Evolutionary conservation across 768 basidiomycete genomes (phyloP).

Genomic region (Phallus indusiatus): DNA sequence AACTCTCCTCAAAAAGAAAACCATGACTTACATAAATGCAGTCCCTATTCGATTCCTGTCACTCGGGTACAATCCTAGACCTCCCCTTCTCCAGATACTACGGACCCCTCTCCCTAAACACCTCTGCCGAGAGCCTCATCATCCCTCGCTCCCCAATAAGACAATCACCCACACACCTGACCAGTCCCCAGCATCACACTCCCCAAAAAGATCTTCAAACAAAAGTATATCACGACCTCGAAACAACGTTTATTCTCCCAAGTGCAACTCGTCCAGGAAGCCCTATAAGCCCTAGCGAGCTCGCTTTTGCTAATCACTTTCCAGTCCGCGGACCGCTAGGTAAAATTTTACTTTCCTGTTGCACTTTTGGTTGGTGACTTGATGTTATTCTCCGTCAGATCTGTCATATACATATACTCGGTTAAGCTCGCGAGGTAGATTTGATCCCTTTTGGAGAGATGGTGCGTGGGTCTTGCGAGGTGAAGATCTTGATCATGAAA

Average conservation of each 20-base stretch:
- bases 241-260: not conserved
- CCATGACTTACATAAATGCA: not conserved
- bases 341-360: not conserved
- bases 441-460: slow-evolving; percentile 3
- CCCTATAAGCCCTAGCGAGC: not conserved
- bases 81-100: slow-evolving; percentile 4
- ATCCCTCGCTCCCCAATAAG: not conserved
- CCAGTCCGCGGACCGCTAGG: slow-evolving; percentile 1
- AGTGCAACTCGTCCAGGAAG: not conserved
- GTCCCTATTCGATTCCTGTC: slow-evolving; percentile 9
- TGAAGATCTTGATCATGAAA: slow-evolving; percentile 1
- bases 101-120: slow-evolving; percentile 1
- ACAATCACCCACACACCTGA: not conserved
- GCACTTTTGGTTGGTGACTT: not conserved
- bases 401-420: not conserved
- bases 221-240: not conserved
- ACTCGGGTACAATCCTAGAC: slow-evolving; percentile 9
- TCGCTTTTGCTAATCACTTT: not conserved
- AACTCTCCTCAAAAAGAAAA: not conserved
- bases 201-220: not conserved
- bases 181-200: not conserved
- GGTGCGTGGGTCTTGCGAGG: slow-evolving; percentile 6
- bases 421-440: not conserved
- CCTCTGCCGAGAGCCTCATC: not conserved
- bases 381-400: not conserved